phyloP scores from a whole-genome alignment of 225 moss, liverwort and hornwort genomes.

The Antitrichia curtipendula region DNA sequence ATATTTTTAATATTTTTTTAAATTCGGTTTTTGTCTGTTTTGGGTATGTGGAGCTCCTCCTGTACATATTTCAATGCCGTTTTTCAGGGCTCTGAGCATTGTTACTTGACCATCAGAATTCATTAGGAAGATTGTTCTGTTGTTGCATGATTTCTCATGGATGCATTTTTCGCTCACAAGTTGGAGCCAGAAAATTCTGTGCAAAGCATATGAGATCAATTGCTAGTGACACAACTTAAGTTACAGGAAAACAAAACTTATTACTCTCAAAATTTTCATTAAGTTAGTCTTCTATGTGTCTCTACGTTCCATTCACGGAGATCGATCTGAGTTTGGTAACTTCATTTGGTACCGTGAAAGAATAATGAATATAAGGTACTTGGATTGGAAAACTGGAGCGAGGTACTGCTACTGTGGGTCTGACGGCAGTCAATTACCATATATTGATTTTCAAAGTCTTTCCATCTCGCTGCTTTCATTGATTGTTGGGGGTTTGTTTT shows the following conservation, averaged over 20 bases:
- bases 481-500: background rate
- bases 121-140: background rate
- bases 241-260: too few species aligned
- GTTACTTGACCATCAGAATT: background rate
- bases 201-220: background rate
- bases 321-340: too few species aligned
- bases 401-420: background rate
- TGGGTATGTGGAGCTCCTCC: too few species aligned
- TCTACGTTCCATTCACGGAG: too few species aligned
- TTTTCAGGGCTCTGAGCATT: background rate
- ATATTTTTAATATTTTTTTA: too few species aligned
- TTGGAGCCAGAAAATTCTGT: background rate
- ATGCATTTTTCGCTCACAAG: background rate
- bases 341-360: background rate
- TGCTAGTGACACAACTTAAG: background rate
- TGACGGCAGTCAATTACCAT: background rate
- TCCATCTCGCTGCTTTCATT: background rate
- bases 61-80: background rate
- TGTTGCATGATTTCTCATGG: background rate
- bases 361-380: background rate
- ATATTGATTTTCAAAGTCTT: background rate
- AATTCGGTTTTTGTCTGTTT: too few species aligned
- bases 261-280: background rate
- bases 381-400: background rate
- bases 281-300: too few species aligned